These are phyloP conservation scores for Jatropha curcas DNA, from an alignment of 345 rosid species.

Conservation along the genomic window DNA sequence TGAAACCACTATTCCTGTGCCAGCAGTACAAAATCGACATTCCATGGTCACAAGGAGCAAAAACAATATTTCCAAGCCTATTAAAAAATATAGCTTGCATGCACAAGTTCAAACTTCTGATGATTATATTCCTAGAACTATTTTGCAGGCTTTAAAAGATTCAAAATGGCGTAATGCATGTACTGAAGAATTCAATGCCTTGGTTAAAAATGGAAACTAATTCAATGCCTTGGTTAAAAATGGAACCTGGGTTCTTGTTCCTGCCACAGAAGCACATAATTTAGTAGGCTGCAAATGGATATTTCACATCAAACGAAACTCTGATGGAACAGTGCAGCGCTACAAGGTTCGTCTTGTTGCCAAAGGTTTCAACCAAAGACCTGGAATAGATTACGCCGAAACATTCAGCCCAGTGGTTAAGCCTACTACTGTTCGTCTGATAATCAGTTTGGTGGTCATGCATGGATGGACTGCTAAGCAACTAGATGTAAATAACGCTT, in stretches of 20 bases:
- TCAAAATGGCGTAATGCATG: background rate
- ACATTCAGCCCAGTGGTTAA: background rate
- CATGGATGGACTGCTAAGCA: background rate
- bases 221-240: background rate
- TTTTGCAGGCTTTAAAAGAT: background rate
- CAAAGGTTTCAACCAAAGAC: background rate
- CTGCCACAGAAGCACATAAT: background rate
- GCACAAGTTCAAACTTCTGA: background rate
- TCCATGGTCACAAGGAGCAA: background rate
- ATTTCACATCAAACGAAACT: background rate
- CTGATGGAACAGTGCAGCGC: background rate
- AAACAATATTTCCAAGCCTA: background rate
- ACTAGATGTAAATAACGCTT: background rate
- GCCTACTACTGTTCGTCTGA: background rate
- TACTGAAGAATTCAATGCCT: background rate
- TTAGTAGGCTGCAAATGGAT: background rate
- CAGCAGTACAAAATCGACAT: background rate
- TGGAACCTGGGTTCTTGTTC: background rate
- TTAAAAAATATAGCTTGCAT: background rate
- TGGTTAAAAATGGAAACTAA: background rate
- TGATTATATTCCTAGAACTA: background rate
- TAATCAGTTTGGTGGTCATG: background rate
- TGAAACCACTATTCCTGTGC: too few relatives aligned
- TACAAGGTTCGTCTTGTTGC: background rate
- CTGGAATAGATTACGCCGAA: background rate